These are phyloP conservation scores for Tilletia horrida DNA, from an alignment of 1,284 basidiomycete species.

Conservation along the genomic window DNA sequence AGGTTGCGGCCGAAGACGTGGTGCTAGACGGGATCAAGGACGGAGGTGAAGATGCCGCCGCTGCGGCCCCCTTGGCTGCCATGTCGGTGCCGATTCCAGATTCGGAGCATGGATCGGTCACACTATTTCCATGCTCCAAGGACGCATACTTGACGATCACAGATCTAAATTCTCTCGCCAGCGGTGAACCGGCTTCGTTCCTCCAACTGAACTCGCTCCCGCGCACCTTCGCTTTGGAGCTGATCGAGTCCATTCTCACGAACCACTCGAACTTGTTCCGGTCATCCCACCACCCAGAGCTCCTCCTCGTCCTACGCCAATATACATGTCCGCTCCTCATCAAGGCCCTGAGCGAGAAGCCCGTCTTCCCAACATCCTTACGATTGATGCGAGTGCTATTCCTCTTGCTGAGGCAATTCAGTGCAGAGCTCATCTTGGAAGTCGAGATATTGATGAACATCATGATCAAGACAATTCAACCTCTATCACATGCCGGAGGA, in stretches of 20 bases:
- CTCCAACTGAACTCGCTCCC: constrained; percentile 77
- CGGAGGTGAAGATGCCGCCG: constrained; percentile 48
- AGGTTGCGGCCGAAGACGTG: constrained; percentile 75
- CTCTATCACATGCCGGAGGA: constrained; percentile 12
- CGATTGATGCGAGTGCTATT: constrained; percentile 89
- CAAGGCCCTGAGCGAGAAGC: constrained; percentile 68
- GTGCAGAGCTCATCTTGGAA: constrained; percentile 61
- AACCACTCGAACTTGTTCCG: constrained; percentile 82
- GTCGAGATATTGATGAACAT: constrained; percentile 53
- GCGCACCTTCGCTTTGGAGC: constrained; percentile 88
- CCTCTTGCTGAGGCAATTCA: constrained; percentile 86
- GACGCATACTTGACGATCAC: constrained; percentile 72
- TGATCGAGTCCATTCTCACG: constrained; percentile 93
- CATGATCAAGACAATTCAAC: constrained; percentile 29
- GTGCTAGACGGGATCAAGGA: constrained; percentile 46
- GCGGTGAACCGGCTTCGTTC: constrained; percentile 72
- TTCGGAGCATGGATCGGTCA: constrained; percentile 25
- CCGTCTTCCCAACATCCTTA: constrained; percentile 79
- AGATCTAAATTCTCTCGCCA: constrained; percentile 51
- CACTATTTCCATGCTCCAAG: constrained; percentile 71
- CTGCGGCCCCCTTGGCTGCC: constrained; percentile 44
- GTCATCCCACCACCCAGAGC: constrained; percentile 64
- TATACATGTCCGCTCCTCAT: constrained; percentile 86
- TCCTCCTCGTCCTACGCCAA: constrained; percentile 77
- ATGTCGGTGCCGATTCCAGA: constrained; percentile 43